Base-by-base conservation (phyloP, 768 basidiomycete genomes). In the Podaxis carcinomalis region DNA sequence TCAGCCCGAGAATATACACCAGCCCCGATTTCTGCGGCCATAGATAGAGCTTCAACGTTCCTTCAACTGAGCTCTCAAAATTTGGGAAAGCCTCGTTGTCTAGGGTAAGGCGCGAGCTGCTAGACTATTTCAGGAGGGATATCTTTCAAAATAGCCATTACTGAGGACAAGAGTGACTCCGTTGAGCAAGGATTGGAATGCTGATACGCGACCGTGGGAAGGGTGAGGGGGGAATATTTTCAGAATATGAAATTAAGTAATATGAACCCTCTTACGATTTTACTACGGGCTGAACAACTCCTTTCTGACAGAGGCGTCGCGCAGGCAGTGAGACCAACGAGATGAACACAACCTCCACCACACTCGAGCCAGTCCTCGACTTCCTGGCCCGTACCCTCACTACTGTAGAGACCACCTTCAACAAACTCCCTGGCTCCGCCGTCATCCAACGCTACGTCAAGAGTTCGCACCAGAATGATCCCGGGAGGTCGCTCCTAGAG, bases 381-480 rank as follows among this genome's bases (percentile, higher is more conserved):
- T 80, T 92, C 65, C 74, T 95, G 47, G 81, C 89, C 2, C 78
- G 82, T 50, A 79, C 85, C 0, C 75, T 91, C 42, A 74, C 81
- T 2, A 83, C 81, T 1, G 67, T 86, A 2, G 86, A 92, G 72
- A 75, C 79, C 14, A 80, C 82, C 0, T 94, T 95, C 73, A 85
- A 83, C 76, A 84, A 81, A 62, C 73, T 93, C 14, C 92, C 92
- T 6, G 92, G 92, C 46, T 93, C 92, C 7, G 85, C 88, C 2
- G 89, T 95, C 62, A 74, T 93, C 63, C 84, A 90, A 63, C 90
- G 95, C 66, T 97, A 97, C 72, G 91, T 98, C 77, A 89, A 85
- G 75, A 93, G 92, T 28, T 95, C 93, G 0, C 95, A 99, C 73
- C 91, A 92, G 73, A 91, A 99, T 71, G 97, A 99, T 74, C 97